phyloP scores from a whole-genome alignment of 306 rosid genomes.

The Parietaria judaica region DNA sequence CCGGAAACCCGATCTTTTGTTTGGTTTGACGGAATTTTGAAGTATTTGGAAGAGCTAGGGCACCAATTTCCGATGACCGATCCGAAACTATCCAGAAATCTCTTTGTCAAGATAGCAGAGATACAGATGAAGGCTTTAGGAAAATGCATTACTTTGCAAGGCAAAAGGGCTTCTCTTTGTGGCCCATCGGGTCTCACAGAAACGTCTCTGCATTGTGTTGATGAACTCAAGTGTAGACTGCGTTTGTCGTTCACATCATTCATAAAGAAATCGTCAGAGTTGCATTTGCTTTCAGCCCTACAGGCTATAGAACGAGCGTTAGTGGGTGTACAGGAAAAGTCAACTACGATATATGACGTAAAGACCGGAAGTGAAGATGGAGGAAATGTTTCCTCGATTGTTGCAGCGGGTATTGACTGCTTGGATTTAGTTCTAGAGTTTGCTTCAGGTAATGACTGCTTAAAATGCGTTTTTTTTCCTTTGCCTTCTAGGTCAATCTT shows the following conservation, averaged over 20 bases:
- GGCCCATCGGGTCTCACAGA: slow-evolving; percentile 32
- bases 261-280: slow-evolving; percentile 53
- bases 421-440: slow-evolving; percentile 73
- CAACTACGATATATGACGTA: slow-evolving; percentile 46
- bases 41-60: slow-evolving; percentile 65
- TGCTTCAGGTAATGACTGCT: slow-evolving; percentile 59
- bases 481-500: neutral
- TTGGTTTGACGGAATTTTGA: slow-evolving; percentile 69
- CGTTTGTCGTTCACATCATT: slow-evolving; percentile 59
- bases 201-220: slow-evolving; percentile 45
- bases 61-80: slow-evolving; percentile 50
- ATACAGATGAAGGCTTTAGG: slow-evolving; percentile 63
- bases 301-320: slow-evolving; percentile 76
- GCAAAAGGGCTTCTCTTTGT: slow-evolving; percentile 58
- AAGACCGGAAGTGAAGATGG: slow-evolving; percentile 45
- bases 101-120: slow-evolving; percentile 50
- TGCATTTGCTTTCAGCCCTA: slow-evolving; percentile 62
- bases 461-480: neutral
- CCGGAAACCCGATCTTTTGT: slow-evolving; percentile 59
- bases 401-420: slow-evolving; percentile 79
- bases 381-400: slow-evolving; percentile 54
- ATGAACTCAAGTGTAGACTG: slow-evolving; percentile 57
- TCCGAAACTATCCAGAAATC: slow-evolving; percentile 46
- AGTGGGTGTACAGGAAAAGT: slow-evolving; percentile 56
- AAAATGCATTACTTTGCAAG: slow-evolving; percentile 69